A percentile compares a stretch with the other conserved stretches of the same genome.
Conservation (phyloP, 2,329 filamentous ascomycete species). For the Aspergillus phoenicis region DNA sequence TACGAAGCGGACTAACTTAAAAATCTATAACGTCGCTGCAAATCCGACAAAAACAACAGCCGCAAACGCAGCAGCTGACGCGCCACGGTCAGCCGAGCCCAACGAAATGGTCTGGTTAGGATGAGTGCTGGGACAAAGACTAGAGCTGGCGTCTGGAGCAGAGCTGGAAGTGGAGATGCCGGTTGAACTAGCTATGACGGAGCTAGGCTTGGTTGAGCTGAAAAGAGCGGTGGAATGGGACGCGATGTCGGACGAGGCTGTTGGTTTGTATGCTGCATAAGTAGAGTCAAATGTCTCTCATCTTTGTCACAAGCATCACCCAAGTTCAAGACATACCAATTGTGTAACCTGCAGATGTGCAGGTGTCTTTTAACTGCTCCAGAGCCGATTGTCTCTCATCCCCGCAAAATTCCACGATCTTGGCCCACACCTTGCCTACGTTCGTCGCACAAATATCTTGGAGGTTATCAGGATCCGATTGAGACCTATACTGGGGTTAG, state of each 20-base stretch:
- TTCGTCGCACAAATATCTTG: conserved; percentile 43
- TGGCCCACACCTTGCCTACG: conserved; percentile 37
- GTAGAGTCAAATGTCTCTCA: not conserved
- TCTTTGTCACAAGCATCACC: not conserved
- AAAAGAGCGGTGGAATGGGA: conserved; percentile 17
- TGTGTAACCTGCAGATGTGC: conserved; percentile 42
- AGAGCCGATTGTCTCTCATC: conserved; percentile 37
- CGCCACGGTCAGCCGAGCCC: conserved; percentile 36
- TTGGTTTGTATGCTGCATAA: conserved; percentile 3
- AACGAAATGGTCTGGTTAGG: conserved; percentile 26
- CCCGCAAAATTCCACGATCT: conserved; percentile 41
- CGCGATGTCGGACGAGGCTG: conserved; percentile 25
- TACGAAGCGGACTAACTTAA: not conserved
- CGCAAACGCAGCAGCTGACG: conserved; percentile 41
- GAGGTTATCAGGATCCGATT: conserved; percentile 42
- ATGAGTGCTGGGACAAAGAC: conserved; percentile 25
- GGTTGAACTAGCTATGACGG: conserved; percentile 27
- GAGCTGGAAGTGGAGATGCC: conserved; percentile 22
- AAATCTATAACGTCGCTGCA: conserved; percentile 38
- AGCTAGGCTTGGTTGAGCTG: conserved; percentile 8
- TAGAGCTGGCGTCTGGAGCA: conserved; percentile 21
- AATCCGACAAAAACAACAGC: conserved; percentile 47
- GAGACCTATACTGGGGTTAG: conserved; percentile 35
- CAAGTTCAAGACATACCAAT: conserved; percentile 35
- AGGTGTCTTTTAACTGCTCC: conserved; percentile 43